Evolutionary conservation across 169 alveolate genomes (phyloP).

Genomic region (Eimeria mitis): DNA sequence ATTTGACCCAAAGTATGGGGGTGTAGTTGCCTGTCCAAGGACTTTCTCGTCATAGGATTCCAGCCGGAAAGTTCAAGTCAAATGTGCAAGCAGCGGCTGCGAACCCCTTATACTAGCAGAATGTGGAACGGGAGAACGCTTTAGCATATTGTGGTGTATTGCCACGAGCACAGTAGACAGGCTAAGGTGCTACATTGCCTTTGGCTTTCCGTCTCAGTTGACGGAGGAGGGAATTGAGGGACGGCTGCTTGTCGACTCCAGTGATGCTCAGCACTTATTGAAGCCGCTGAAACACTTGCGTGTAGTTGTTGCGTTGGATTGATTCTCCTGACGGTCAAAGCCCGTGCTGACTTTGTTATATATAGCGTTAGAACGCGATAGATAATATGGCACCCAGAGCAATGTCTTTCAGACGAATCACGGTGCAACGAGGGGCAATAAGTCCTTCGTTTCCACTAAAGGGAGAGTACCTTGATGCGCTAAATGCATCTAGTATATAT

Average conservation of each 20-base stretch:
- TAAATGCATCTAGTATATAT: not conserved
- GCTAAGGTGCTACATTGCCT: not conserved
- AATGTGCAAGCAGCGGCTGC: not conserved
- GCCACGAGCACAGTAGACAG: not conserved
- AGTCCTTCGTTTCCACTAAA: not conserved
- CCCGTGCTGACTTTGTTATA: too few relatives aligned
- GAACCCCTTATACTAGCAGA: not conserved
- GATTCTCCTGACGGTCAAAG: not conserved
- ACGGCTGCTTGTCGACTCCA: not conserved
- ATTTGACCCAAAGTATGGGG: not conserved
- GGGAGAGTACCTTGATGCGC: not conserved
- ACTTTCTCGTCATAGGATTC: not conserved
- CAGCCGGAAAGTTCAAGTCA: not conserved
- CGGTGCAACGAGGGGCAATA: not conserved
- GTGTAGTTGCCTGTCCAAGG: not conserved
- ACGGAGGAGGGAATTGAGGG: not conserved
- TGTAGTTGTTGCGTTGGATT: not conserved
- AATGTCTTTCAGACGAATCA: too few relatives aligned
- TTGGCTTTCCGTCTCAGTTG: not conserved
- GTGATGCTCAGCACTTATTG: not conserved
- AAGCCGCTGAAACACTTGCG: not conserved
- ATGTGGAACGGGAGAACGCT: not conserved
- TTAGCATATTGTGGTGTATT: not conserved
- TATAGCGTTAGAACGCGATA: not conserved
- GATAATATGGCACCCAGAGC: too few relatives aligned